Base-by-base conservation (phyloP, 768 basidiomycete species). In the Collybia mongolica region DNA sequence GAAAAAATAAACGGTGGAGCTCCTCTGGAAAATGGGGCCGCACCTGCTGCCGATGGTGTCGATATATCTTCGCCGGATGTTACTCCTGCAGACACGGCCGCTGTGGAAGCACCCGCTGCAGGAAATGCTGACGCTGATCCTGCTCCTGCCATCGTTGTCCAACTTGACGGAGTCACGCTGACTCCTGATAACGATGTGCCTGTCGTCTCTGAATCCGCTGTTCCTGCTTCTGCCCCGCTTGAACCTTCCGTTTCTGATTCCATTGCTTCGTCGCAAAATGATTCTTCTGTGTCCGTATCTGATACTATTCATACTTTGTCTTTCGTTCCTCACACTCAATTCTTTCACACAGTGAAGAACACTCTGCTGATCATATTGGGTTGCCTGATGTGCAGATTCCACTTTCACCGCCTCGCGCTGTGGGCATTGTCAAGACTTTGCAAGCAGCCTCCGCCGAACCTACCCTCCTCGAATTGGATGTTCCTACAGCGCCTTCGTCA, bases 281-380 rank as follows among this genome's bases (percentile, higher is more conserved):
- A 62, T 47, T 69, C 65, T 66, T 69, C 68, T 67, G 69, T 66
- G 75, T 80, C 81, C 71, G 79, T 80, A 64, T 72, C 71, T 66
- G 71, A 73, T 65, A 54, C 68, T 68, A 57, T 65, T 63, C 71
- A 68, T 59, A 59, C 64, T 55, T 62, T 65, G 64, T 57, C 54
- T 48, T 54, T 53, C 55, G 46, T 64, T 67, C 71, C 74, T 79
- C 70, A 74, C 65, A 54, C 60, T 45, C 48, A 56, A 58, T 56
- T 56, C 61, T 64, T 70, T 67, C 57, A 60, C 54, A 70, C 67
- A 73, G 74, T 60, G 74, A 69, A 64, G 71, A 76, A 56, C 66
- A 70, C 58, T 58, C 72, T 73, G 69, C 72, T 79, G 68, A 79
- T 67, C 58, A 68, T 72, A 63, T 68, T 74, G 71, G 71, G 58